Conservation (phyloP, 148 eudicot genomes). For the Spergularia marina region DNA sequence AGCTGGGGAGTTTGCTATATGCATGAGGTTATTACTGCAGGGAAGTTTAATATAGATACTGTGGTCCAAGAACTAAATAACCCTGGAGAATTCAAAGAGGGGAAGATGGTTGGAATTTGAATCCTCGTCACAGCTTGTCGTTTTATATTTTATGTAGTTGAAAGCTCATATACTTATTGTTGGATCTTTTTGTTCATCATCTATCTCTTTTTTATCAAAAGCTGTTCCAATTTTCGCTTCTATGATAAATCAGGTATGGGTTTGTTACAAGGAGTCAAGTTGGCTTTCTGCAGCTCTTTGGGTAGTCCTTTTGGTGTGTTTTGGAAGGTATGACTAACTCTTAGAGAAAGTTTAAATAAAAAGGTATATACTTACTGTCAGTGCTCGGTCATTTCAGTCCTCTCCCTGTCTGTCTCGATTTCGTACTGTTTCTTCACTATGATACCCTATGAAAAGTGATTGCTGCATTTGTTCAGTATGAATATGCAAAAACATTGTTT, state of each 20-base stretch:
- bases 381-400: not conserved
- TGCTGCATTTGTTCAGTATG: too few species aligned
- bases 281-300: slow-evolving; percentile 59
- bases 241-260: slow-evolving; percentile 54
- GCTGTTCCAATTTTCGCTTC: not conserved
- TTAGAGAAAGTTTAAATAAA: not conserved
- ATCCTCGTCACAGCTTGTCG: not conserved
- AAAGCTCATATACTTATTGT: not conserved
- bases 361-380: not conserved
- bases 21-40: not conserved
- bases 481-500: not conserved
- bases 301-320: slow-evolving; percentile 58
- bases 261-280: slow-evolving; percentile 66
- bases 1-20: not conserved
- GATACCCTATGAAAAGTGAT: not conserved
- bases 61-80: not conserved
- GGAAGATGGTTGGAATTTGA: not conserved
- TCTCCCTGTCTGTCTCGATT: not conserved
- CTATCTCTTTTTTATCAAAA: not conserved
- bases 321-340: slow-evolving; percentile 57
- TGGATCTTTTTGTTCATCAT: not conserved
- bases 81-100: not conserved
- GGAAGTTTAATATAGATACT: too few species aligned
- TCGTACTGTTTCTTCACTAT: not conserved
- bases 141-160: not conserved